Evolutionary conservation across 495 filamentous ascomycete genomes (phyloP).

Genomic region (Cairneyella variabilis): DNA sequence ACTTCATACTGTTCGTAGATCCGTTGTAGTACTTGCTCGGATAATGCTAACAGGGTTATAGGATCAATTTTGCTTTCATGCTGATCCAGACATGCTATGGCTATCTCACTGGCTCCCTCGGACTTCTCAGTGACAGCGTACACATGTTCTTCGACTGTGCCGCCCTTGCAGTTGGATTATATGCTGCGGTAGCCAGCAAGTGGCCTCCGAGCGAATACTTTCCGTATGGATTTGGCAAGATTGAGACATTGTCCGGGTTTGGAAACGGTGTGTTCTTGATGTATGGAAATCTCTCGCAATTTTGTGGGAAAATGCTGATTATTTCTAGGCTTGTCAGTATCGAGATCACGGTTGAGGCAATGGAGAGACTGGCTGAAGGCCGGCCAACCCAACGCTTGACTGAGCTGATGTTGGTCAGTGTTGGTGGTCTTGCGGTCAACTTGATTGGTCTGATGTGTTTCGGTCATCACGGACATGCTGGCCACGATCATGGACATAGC

Average conservation of each 20-base stretch:
- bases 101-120: conserved; percentile 85
- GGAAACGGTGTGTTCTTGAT: conserved; percentile 96
- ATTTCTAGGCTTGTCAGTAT: conserved; percentile 76
- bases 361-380: conserved; percentile 78
- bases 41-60: conserved; percentile 33
- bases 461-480: conserved; percentile 60
- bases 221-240: conserved; percentile 94
- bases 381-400: conserved; percentile 76
- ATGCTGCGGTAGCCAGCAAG: conserved; percentile 95
- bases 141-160: conserved; percentile 99
- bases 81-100: conserved; percentile 91
- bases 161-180: conserved; percentile 84
- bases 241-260: conserved; percentile 94
- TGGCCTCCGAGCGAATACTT: conserved; percentile 87
- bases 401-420: conserved; percentile 84
- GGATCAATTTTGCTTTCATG: conserved; percentile 95
- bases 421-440: conserved; percentile 82
- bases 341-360: conserved; percentile 93
- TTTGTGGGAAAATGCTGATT: conserved; percentile 27
- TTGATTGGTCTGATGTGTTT: conserved; percentile 89
- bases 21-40: not conserved
- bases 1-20: conserved; percentile 78
- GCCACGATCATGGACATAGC: conserved; percentile 57
- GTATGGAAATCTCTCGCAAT: conserved; percentile 38
- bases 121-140: conserved; percentile 92